phyloP scores from a whole-genome alignment of 768 basidiomycete genomes.

The Tylopilus subfusipes region DNA sequence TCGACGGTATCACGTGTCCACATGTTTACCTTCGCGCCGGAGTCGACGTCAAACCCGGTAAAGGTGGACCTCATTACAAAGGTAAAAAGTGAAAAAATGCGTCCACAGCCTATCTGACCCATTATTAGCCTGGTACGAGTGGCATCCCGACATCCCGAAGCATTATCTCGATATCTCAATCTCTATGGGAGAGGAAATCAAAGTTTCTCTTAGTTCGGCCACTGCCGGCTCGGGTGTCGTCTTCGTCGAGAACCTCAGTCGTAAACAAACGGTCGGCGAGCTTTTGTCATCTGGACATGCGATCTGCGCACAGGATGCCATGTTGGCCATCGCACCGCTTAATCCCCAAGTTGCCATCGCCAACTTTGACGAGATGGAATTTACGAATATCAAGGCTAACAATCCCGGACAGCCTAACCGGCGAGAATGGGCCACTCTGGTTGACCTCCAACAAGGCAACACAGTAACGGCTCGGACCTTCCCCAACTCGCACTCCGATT shows the following conservation, averaged over 20 bases:
- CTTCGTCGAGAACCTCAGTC: not conserved
- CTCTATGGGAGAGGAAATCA: not conserved
- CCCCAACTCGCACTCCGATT: too few species aligned
- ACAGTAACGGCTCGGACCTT: not conserved
- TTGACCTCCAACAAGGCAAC: not conserved
- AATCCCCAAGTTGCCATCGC: not conserved
- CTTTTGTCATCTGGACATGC: not conserved
- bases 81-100: not conserved
- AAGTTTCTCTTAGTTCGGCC: not conserved
- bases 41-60: not conserved
- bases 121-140: constrained; percentile 12
- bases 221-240: not conserved
- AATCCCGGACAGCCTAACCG: not conserved
- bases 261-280: not conserved
- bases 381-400: not conserved
- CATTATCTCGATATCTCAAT: not conserved
- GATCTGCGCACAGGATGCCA: not conserved
- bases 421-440: not conserved
- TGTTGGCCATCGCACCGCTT: not conserved
- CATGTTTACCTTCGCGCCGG: not conserved
- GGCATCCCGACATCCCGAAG: not conserved
- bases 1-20: constrained; percentile 4
- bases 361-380: not conserved
- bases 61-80: not conserved
- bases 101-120: not conserved